Evolutionary conservation across 2,329 filamentous ascomycete species (phyloP).

Genomic region (Calycina herbarum): DNA sequence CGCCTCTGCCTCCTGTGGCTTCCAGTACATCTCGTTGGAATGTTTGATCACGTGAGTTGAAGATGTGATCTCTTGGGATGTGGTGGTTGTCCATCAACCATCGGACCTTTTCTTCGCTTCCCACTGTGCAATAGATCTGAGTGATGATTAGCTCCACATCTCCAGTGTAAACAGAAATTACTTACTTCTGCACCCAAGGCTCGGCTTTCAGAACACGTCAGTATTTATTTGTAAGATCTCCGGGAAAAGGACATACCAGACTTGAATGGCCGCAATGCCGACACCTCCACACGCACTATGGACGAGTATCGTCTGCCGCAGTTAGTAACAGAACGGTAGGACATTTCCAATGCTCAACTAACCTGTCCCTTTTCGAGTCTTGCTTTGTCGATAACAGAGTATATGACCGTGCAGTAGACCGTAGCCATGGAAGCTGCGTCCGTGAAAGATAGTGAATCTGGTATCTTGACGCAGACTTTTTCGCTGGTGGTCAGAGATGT

Average conservation of each 20-base stretch:
- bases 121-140: slow-evolving; percentile 31
- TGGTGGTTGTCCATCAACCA: slow-evolving; percentile 28
- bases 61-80: slow-evolving; percentile 33
- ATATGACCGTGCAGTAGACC: slow-evolving; percentile 22
- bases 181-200: no score
- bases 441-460: slow-evolving; percentile 20
- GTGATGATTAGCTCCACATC: no score
- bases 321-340: no score
- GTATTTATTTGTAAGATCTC: no score
- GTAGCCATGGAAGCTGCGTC: slow-evolving; percentile 21
- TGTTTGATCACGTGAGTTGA: slow-evolving; percentile 36
- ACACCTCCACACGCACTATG: slow-evolving; percentile 36
- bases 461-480: slow-evolving; percentile 27
- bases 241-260: slow-evolving; percentile 29
- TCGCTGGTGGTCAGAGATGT: slow-evolving; percentile 7
- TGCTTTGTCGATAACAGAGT: slow-evolving; percentile 21
- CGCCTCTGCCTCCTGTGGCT: slow-evolving; percentile 27
- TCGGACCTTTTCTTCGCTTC: slow-evolving; percentile 21
- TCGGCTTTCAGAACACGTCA: no score
- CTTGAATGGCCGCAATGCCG: slow-evolving; percentile 37
- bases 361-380: slow-evolving; percentile 23
- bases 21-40: slow-evolving; percentile 31
- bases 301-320: slow-evolving; percentile 36
- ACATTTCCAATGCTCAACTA: no score
- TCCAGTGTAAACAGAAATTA: no score